phyloP scores from a whole-genome alignment of 495 filamentous ascomycete genomes.

The Terfezia claveryi region DNA sequence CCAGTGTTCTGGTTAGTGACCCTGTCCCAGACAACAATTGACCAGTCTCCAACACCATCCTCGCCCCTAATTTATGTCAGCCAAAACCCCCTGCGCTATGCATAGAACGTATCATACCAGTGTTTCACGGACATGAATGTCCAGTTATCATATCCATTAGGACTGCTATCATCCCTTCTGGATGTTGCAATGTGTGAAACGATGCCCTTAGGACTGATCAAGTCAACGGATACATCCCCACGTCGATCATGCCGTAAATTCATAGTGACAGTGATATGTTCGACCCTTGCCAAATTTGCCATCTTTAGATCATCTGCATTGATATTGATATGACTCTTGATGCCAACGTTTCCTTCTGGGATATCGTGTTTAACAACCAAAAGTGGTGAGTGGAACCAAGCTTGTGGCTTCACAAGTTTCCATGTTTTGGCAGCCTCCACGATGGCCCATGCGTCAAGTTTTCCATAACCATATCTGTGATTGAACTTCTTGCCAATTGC shows the following conservation, averaged over 20 bases:
- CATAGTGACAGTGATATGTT: conserved; percentile 96
- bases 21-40: conserved; percentile 71
- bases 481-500: conserved; percentile 67
- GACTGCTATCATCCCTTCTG: conserved; percentile 38
- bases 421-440: conserved; percentile 72
- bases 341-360: conserved; percentile 63
- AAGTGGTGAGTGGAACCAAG: conserved; percentile 87
- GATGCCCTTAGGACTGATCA: conserved; percentile 63
- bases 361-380: conserved; percentile 67
- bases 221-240: conserved; percentile 80
- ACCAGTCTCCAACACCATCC: conserved; percentile 69
- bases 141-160: conserved; percentile 76
- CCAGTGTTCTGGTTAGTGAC: conserved; percentile 53
- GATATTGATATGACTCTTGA: conserved; percentile 56
- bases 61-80: conserved; percentile 46
- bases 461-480: conserved; percentile 88
- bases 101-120: conserved; percentile 39
- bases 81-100: background rate
- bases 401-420: conserved; percentile 84
- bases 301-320: conserved; percentile 50
- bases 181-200: conserved; percentile 63
- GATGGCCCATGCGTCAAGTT: conserved; percentile 67
- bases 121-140: conserved; percentile 97
- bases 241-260: conserved; percentile 69
- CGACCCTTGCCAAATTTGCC: conserved; percentile 65